phyloP scores from a whole-genome alignment of 805 yeast species.

The Pichia gijzeniarum region DNA sequence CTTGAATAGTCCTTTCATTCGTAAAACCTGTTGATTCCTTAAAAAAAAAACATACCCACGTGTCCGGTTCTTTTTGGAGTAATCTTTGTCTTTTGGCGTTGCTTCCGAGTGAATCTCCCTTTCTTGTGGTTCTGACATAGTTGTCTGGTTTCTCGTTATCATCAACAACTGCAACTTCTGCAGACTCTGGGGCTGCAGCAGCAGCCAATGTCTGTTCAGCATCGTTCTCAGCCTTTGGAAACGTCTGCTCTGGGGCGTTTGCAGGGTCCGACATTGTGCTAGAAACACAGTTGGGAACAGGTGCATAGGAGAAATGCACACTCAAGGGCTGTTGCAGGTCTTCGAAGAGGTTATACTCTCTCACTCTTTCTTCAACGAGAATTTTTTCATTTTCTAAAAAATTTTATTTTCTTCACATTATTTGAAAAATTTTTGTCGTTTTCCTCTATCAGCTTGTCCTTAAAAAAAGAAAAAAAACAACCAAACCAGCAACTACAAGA shows the following conservation, averaged over 20 bases:
- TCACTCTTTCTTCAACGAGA: no score
- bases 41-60: conserved; percentile 56
- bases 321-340: no score
- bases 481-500: conserved; percentile 25
- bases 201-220: background rate
- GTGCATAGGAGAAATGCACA: background rate
- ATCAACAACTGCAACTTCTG: background rate
- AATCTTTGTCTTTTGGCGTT: conserved; percentile 27
- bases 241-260: background rate
- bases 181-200: background rate
- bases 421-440: background rate
- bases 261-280: background rate
- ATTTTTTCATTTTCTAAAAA: background rate
- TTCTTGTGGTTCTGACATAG: conserved; percentile 19
- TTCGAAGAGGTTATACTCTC: no score
- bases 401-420: background rate
- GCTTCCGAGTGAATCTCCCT: conserved; percentile 23
- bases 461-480: no score
- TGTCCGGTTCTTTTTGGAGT: conserved; percentile 31
- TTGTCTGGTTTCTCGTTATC: background rate
- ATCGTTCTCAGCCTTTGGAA: background rate
- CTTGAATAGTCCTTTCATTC: no score
- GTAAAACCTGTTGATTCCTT: background rate
- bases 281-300: no score
- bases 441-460: background rate